A percentile compares a stretch with the other conserved stretches of the same genome.
These are phyloP conservation scores for Phytomonas serpens DNA, from an alignment of 208 protist genomes.

Conservation along the genomic window DNA sequence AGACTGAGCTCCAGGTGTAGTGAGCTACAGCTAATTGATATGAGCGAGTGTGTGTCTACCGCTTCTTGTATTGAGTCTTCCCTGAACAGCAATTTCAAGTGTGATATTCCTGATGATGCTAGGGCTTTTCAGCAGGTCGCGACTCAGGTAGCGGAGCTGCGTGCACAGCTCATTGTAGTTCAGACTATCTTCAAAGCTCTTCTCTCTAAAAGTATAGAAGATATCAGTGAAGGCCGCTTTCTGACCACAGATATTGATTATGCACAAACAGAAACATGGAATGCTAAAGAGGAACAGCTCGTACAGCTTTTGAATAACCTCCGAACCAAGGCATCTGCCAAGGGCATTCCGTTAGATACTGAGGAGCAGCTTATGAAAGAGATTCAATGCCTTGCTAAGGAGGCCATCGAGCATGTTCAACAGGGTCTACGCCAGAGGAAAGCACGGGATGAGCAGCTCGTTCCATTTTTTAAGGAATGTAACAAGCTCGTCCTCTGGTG, in stretches of 20 bases:
- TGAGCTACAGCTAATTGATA: not conserved
- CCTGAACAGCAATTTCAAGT: not conserved
- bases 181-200: constrained; percentile 34
- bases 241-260: constrained; percentile 37
- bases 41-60: not conserved
- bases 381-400: constrained; percentile 28
- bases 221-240: constrained; percentile 40
- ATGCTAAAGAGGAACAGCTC: constrained; percentile 21
- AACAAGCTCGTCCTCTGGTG: constrained; percentile 72
- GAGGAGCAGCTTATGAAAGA: constrained; percentile 28
- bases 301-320: constrained; percentile 17
- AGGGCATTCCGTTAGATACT: constrained; percentile 2
- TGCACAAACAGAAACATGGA: constrained; percentile 29
- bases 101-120: not conserved
- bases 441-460: constrained; percentile 30
- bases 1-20: not conserved
- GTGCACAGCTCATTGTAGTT: constrained; percentile 36
- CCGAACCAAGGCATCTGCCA: constrained; percentile 8
- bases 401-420: constrained; percentile 29
- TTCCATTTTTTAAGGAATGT: constrained; percentile 43
- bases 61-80: not conserved
- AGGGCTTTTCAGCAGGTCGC: constrained; percentile 19
- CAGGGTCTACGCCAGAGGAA: constrained; percentile 20
- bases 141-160: constrained; percentile 45
- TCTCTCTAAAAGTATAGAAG: constrained; percentile 28